Percentiles rank a stretch among this genome's conserved stretches.
Evolutionary conservation across 305 asterid species (phyloP).

Genomic region (Solanum aculeatissimum): DNA sequence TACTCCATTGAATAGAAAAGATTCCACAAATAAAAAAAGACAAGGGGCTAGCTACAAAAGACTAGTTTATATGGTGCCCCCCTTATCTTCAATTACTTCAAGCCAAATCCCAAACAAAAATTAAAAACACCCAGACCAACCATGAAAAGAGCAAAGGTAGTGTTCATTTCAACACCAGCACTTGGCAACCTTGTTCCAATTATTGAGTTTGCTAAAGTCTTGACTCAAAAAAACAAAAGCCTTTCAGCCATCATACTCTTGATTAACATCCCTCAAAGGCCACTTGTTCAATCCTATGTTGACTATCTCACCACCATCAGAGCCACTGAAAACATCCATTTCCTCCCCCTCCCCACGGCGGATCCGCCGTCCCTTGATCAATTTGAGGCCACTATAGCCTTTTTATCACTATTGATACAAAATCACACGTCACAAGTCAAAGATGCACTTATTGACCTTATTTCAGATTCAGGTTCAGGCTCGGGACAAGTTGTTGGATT

Average conservation of each 20-base stretch:
- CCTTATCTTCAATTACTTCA: background rate
- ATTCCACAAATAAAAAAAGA: background rate
- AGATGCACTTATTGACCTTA: background rate
- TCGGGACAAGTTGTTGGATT: background rate
- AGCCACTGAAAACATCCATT: background rate
- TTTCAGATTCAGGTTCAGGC: background rate
- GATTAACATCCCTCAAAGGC: slow-evolving; percentile 2
- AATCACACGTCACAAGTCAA: background rate
- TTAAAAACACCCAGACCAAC: background rate
- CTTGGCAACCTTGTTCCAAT: slow-evolving; percentile 2
- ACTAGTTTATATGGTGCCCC: background rate
- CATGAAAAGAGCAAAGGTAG: background rate
- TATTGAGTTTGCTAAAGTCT: background rate
- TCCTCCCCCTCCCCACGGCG: background rate
- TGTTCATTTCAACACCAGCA: slow-evolving; percentile 3
- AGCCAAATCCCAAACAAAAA: background rate
- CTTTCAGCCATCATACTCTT: background rate
- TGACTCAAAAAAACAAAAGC: background rate
- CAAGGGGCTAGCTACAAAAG: background rate
- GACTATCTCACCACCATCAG: background rate
- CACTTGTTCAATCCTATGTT: background rate
- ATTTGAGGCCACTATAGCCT: background rate
- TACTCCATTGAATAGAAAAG: background rate
- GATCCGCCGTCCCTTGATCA: background rate
- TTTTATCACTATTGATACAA: background rate